These are phyloP conservation scores for Xylaria sp. DNA, from an alignment of 2,329 filamentous ascomycete species.

Conservation along the genomic window DNA sequence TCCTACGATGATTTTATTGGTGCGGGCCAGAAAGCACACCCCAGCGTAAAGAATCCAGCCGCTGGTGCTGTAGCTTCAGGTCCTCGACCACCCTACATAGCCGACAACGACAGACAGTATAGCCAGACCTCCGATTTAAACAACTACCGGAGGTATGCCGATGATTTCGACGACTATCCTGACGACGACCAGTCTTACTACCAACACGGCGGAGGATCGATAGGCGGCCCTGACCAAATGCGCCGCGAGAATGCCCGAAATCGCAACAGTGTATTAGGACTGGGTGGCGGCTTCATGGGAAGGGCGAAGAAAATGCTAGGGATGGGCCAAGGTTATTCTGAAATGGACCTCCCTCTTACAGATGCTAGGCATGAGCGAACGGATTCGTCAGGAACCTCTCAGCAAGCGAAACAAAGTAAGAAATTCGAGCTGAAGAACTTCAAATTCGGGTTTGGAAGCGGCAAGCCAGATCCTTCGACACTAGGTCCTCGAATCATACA, in stretches of 20 bases:
- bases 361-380: constrained; percentile 68
- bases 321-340: constrained; percentile 87
- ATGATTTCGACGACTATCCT: constrained; percentile 83
- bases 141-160: constrained; percentile 92
- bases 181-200: constrained; percentile 86
- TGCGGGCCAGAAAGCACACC: constrained; percentile 60
- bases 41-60: constrained; percentile 56
- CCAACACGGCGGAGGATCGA: constrained; percentile 72
- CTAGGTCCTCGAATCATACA: constrained; percentile 92
- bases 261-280: constrained; percentile 86
- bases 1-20: constrained; percentile 97
- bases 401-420: constrained; percentile 59
- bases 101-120: constrained; percentile 59
- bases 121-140: constrained; percentile 84
- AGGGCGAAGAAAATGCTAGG: constrained; percentile 91
- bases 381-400: constrained; percentile 41
- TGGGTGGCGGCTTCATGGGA: constrained; percentile 89
- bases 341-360: constrained; percentile 97
- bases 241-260: constrained; percentile 71
- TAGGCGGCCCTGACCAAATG: constrained; percentile 54
- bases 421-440: constrained; percentile 79
- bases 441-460: constrained; percentile 90
- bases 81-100: constrained; percentile 58
- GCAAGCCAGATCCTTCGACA: constrained; percentile 88
- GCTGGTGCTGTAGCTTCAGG: constrained; percentile 46